Percentiles rank a stretch among this genome's conserved stretches.
These are phyloP conservation scores for Meira miltonrushii DNA, from an alignment of 1,284 basidiomycete genomes.

Conservation along the genomic window DNA sequence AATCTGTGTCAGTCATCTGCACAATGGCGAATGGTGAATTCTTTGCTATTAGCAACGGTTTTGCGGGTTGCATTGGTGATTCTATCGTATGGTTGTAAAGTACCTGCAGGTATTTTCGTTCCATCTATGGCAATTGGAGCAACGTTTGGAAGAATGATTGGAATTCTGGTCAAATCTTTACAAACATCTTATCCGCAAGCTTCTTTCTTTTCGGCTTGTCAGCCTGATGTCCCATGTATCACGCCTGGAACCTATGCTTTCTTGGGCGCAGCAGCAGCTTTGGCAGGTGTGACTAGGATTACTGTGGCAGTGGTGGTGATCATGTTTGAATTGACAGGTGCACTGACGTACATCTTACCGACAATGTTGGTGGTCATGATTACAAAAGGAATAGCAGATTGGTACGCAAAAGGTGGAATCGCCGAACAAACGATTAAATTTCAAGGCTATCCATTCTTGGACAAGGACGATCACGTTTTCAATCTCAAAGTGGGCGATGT, in stretches of 20 bases:
- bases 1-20: conserved; percentile 91
- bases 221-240: conserved; percentile 71
- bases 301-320: conserved; percentile 92
- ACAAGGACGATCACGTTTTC: conserved; percentile 74
- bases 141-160: conserved; percentile 89
- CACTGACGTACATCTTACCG: conserved; percentile 92
- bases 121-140: conserved; percentile 97
- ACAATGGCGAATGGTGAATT: conserved; percentile 93
- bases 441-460: conserved; percentile 90
- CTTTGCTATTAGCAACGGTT: conserved; percentile 82
- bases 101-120: conserved; percentile 94
- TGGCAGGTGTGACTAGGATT: conserved; percentile 68
- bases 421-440: conserved; percentile 96
- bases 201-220: conserved; percentile 82
- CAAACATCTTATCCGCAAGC: conserved; percentile 78
- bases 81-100: conserved; percentile 90
- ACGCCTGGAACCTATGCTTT: conserved; percentile 77
- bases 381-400: conserved; percentile 95
- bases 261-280: conserved; percentile 72
- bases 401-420: conserved; percentile 84
- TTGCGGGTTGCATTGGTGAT: conserved; percentile 81
- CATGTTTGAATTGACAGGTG: conserved; percentile 97
- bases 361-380: conserved; percentile 97
- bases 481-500: conserved; percentile 76
- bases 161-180: conserved; percentile 88